A percentile compares a stretch with the other conserved stretches of the same genome.
phyloP scores from a whole-genome alignment of 1,284 basidiomycete genomes.

The Sanguinoderma infundibulare region DNA sequence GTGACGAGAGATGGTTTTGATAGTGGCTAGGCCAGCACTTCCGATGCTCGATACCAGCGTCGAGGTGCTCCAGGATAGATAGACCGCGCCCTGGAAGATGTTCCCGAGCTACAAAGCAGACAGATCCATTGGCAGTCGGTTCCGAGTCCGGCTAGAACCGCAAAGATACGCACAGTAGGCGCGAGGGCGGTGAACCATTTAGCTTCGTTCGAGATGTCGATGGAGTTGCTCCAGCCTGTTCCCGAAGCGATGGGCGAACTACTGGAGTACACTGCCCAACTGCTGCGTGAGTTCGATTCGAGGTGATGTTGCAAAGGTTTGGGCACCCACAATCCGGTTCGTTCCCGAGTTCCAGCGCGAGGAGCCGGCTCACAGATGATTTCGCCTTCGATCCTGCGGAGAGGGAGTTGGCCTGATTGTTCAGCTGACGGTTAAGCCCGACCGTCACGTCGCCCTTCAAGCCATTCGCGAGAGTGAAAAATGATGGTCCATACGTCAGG shows the following conservation, averaged over 20 bases:
- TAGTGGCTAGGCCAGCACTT: slow-evolving; percentile 34
- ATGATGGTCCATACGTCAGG: slow-evolving; percentile 46
- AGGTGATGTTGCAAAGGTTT: too few species aligned
- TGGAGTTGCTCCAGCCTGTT: slow-evolving; percentile 38
- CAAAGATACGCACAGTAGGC: slow-evolving; percentile 32
- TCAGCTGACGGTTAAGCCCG: slow-evolving; percentile 46
- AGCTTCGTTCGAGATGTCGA: slow-evolving; percentile 41
- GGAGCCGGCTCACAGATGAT: slow-evolving; percentile 39
- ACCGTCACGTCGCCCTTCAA: slow-evolving; percentile 43
- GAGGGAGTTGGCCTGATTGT: slow-evolving; percentile 43
- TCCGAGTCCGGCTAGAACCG: not conserved
- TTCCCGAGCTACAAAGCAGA: slow-evolving; percentile 35
- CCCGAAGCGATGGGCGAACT: slow-evolving; percentile 37
- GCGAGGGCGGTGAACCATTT: slow-evolving; percentile 43
- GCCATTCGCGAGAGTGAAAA: slow-evolving; percentile 41
- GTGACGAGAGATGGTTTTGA: slow-evolving; percentile 46
- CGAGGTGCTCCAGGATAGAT: slow-evolving; percentile 44
- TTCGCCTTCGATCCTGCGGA: slow-evolving; percentile 41
- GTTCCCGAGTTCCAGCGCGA: slow-evolving; percentile 48
- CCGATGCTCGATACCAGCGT: slow-evolving; percentile 41
- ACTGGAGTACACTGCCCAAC: slow-evolving; percentile 32
- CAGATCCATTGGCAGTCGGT: slow-evolving; percentile 2
- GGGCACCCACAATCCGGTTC: slow-evolving; percentile 45
- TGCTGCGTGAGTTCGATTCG: not conserved
- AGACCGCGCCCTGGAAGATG: slow-evolving; percentile 48